phyloP scores from a whole-genome alignment of 2,329 filamentous ascomycete species.

The Ilyonectria robusta region DNA sequence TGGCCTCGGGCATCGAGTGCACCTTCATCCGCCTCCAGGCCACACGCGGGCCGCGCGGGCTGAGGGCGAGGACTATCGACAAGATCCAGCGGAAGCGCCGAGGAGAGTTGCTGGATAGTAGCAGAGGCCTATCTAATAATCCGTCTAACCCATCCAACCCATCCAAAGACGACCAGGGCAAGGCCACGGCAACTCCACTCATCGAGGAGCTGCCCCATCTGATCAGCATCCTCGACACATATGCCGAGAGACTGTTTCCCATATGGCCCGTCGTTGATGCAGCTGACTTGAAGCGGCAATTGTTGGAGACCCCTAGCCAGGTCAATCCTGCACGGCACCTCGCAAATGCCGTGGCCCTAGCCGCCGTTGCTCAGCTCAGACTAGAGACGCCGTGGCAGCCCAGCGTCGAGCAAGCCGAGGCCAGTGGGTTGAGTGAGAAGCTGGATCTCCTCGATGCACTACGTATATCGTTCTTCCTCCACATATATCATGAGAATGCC shows the following conservation, averaged over 20 bases:
- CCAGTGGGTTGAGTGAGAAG: conserved; percentile 47
- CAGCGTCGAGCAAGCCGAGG: conserved; percentile 46
- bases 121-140: conserved; percentile 17
- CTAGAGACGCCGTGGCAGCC: conserved; percentile 52
- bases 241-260: conserved; percentile 65
- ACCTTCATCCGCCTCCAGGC: conserved; percentile 63
- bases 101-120: conserved; percentile 28
- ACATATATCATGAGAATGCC: conserved; percentile 67
- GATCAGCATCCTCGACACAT: conserved; percentile 57
- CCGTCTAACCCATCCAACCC: not conserved
- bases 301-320: conserved; percentile 50
- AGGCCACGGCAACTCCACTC: conserved; percentile 29
- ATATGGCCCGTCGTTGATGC: conserved; percentile 67
- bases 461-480: conserved; percentile 65
- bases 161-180: not conserved
- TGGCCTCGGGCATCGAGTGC: conserved; percentile 61
- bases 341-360: conserved; percentile 62
- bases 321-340: conserved; percentile 56
- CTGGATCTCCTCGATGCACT: conserved; percentile 57
- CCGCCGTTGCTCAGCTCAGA: conserved; percentile 64
- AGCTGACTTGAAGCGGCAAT: conserved; percentile 55
- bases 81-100: conserved; percentile 53
- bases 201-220: conserved; percentile 45
- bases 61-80: conserved; percentile 61
- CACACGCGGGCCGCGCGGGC: conserved; percentile 61